These are phyloP conservation scores for Bretschneidera sinensis DNA, from an alignment of 345 rosid genomes.

Conservation along the genomic window DNA sequence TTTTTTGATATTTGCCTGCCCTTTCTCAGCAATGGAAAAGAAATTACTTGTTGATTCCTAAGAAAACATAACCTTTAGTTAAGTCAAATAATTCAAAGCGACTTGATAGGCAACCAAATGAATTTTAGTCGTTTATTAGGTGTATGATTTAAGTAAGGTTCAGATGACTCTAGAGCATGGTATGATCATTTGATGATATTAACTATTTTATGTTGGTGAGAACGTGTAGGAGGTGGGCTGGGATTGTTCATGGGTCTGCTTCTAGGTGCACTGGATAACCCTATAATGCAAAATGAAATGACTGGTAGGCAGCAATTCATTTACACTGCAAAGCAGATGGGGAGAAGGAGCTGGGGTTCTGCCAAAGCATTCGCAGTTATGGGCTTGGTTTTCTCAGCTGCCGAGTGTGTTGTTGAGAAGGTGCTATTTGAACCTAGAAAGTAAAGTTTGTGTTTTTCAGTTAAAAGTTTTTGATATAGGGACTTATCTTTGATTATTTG, in stretches of 20 bases:
- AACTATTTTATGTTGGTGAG: neutral
- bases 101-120: too few species aligned
- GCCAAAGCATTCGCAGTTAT: constrained; percentile 86
- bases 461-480: neutral
- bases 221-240: constrained; percentile 77
- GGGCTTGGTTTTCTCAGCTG: constrained; percentile 89
- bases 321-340: constrained; percentile 75
- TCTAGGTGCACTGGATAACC: constrained; percentile 84
- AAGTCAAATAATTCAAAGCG: too few species aligned
- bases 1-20: too few species aligned
- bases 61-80: too few species aligned
- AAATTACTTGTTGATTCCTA: too few species aligned
- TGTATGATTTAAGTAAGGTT: too few species aligned
- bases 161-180: neutral
- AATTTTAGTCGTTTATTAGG: too few species aligned
- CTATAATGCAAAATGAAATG: constrained; percentile 68
- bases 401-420: constrained; percentile 91
- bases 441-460: neutral
- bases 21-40: too few species aligned
- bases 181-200: neutral
- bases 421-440: constrained; percentile 29
- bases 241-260: constrained; percentile 87
- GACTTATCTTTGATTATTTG: neutral
- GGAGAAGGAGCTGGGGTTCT: constrained; percentile 76
- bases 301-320: constrained; percentile 73